phyloP scores from a whole-genome alignment of 352 stramenopile species.

The Thalassiosira ordinaria region DNA sequence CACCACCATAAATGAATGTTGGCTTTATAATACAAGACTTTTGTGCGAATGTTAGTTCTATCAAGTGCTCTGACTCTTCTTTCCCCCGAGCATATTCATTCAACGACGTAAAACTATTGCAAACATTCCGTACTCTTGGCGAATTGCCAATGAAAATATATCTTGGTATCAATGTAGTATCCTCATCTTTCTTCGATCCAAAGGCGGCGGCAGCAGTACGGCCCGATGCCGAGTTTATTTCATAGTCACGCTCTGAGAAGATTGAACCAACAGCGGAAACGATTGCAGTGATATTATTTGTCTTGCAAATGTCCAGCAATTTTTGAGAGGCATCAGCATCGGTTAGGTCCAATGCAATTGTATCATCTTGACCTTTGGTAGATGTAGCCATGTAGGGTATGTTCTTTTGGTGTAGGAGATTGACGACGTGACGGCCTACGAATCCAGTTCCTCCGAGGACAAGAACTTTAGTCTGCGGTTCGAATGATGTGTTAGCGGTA shows the following conservation, averaged over 20 bases:
- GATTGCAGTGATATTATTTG: slow-evolving; percentile 7
- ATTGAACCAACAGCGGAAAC: slow-evolving; percentile 26
- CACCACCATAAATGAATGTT: slow-evolving; percentile 50
- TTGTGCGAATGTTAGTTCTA: slow-evolving; percentile 2
- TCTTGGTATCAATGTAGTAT: neutral
- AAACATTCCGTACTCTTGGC: slow-evolving; percentile 15
- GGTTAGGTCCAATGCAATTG: slow-evolving; percentile 21
- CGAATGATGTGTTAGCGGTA: no score
- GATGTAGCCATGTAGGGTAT: slow-evolving; percentile 23
- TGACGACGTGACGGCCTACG: slow-evolving; percentile 12
- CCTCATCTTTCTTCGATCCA: neutral
- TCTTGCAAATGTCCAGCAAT: slow-evolving; percentile 6
- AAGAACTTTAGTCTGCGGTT: slow-evolving; percentile 6
- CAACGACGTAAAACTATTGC: slow-evolving; percentile 9
- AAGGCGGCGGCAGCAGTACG: slow-evolving; percentile 5
- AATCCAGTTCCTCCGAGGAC: slow-evolving; percentile 23
- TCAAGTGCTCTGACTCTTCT: slow-evolving; percentile 21
- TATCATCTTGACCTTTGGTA: neutral
- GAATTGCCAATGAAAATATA: slow-evolving; percentile 43
- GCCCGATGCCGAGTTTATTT: slow-evolving; percentile 16
- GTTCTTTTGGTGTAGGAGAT: slow-evolving; percentile 1
- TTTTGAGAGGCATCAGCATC: neutral
- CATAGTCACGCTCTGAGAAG: neutral
- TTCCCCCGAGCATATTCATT: slow-evolving; percentile 40
- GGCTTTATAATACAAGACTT: slow-evolving; percentile 24